Evolutionary conservation across 768 basidiomycete genomes (phyloP).

Genomic region (Phylloporus arenicola): DNA sequence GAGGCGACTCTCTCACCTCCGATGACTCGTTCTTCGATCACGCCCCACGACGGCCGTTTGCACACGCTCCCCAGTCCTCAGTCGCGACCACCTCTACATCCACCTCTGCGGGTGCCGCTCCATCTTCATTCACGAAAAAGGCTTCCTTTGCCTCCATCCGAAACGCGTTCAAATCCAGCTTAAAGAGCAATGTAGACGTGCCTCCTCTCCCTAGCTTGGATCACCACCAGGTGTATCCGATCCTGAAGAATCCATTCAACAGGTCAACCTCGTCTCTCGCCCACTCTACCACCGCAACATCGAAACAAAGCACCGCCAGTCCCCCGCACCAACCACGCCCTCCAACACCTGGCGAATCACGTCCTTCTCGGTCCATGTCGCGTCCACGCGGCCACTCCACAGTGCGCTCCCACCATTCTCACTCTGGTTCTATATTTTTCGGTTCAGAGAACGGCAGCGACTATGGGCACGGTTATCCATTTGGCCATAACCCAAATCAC

Average conservation of each 20-base stretch:
- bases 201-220: conserved; percentile 77
- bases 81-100: conserved; percentile 44
- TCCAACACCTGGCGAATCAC: conserved; percentile 49
- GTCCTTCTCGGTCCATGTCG: conserved; percentile 29
- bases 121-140: conserved; percentile 68
- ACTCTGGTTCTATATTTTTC: conserved; percentile 70
- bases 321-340: conserved; percentile 49
- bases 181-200: conserved; percentile 50
- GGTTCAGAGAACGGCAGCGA: conserved; percentile 70
- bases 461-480: conserved; percentile 42
- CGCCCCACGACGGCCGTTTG: conserved; percentile 54
- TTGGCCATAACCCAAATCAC: conserved; percentile 25
- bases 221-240: conserved; percentile 55
- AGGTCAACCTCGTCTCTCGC: conserved; percentile 74
- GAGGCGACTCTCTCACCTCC: conserved; percentile 76
- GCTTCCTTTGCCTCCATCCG: conserved; percentile 81
- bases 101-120: conserved; percentile 10
- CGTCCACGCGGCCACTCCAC: conserved; percentile 54
- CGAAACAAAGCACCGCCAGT: conserved; percentile 40
- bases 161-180: conserved; percentile 71
- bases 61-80: conserved; percentile 69
- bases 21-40: conserved; percentile 67
- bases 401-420: conserved; percentile 72
- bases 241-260: conserved; percentile 77
- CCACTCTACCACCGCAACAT: conserved; percentile 37